These are phyloP conservation scores for Coemansia sp. DNA, from an alignment of 192 early-diverging fungal species.

Conservation along the genomic window DNA sequence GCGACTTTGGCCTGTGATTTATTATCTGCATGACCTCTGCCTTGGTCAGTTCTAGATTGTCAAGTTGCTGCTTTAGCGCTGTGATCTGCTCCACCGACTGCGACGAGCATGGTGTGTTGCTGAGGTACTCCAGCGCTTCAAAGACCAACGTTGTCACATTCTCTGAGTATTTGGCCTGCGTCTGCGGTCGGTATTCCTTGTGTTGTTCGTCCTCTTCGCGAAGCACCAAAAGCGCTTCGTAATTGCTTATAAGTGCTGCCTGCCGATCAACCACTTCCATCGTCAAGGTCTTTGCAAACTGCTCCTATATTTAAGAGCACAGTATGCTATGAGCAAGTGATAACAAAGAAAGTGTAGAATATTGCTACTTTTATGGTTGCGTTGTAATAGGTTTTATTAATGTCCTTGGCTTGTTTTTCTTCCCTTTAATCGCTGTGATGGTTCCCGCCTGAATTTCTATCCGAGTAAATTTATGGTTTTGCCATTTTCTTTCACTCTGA, in stretches of 20 bases:
- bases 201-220: slow-evolving; percentile 55
- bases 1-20: slow-evolving; percentile 64
- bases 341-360: not conserved
- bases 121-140: slow-evolving; percentile 58
- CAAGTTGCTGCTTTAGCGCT: slow-evolving; percentile 49
- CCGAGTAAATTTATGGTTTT: not conserved
- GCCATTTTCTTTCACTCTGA: too few species aligned
- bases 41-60: slow-evolving; percentile 60
- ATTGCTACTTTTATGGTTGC: too few species aligned
- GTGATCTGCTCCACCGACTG: slow-evolving; percentile 59
- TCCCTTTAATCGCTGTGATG: not conserved
- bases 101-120: slow-evolving; percentile 56
- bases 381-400: too few species aligned
- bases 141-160: slow-evolving; percentile 67
- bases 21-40: slow-evolving; percentile 74
- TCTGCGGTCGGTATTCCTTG: slow-evolving; percentile 28
- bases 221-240: slow-evolving; percentile 65
- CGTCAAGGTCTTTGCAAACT: not conserved
- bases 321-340: not conserved
- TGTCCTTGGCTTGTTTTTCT: not conserved
- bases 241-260: slow-evolving; percentile 65
- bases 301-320: not conserved
- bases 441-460: not conserved
- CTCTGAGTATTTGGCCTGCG: slow-evolving; percentile 56
- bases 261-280: slow-evolving; percentile 67